Percentiles rank a stretch among this genome's conserved stretches.
These are phyloP conservation scores for Paramyrothecium sp. DNA, from an alignment of 2,329 filamentous ascomycete genomes.

Conservation along the genomic window DNA sequence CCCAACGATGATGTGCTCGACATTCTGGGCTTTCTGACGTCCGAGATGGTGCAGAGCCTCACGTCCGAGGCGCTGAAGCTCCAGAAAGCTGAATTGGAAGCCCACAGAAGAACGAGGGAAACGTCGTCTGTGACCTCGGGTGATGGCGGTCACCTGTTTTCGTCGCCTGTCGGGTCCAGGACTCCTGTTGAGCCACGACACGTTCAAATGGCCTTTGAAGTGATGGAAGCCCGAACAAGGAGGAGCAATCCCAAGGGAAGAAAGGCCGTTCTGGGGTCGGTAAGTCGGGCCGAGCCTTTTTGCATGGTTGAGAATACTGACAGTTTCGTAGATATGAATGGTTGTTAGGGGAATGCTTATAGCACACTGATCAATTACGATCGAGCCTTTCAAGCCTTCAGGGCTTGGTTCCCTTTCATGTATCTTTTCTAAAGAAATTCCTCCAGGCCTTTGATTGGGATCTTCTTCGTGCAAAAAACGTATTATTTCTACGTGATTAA, in stretches of 20 bases:
- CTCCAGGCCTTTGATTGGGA: too few species aligned
- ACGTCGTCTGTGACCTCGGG: slow-evolving; percentile 60
- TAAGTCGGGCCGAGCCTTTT: too few species aligned
- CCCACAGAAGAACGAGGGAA: slow-evolving; percentile 61
- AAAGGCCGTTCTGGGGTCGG: too few species aligned
- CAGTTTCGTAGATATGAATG: too few species aligned
- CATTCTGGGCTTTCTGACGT: slow-evolving; percentile 92
- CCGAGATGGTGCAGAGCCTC: slow-evolving; percentile 94
- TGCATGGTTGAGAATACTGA: too few species aligned
- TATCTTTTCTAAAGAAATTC: too few species aligned
- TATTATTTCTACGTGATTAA: too few species aligned
- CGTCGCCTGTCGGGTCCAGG: slow-evolving; percentile 82
- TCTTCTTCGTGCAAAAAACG: too few species aligned
- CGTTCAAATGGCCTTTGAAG: slow-evolving; percentile 88
- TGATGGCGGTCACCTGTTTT: slow-evolving; percentile 63
- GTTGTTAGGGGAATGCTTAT: too few species aligned
- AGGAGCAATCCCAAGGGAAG: slow-evolving; percentile 83
- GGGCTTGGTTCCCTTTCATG: too few species aligned
- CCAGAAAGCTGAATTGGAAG: slow-evolving; percentile 84
- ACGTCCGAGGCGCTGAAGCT: slow-evolving; percentile 93
- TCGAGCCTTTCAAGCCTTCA: too few species aligned
- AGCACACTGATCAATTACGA: too few species aligned
- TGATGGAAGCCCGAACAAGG: slow-evolving; percentile 79
- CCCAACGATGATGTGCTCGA: slow-evolving; percentile 97
- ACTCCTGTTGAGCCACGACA: slow-evolving; percentile 86